Conservation (phyloP, 257 asterid species). For the Solanum infundibuliforme region DNA sequence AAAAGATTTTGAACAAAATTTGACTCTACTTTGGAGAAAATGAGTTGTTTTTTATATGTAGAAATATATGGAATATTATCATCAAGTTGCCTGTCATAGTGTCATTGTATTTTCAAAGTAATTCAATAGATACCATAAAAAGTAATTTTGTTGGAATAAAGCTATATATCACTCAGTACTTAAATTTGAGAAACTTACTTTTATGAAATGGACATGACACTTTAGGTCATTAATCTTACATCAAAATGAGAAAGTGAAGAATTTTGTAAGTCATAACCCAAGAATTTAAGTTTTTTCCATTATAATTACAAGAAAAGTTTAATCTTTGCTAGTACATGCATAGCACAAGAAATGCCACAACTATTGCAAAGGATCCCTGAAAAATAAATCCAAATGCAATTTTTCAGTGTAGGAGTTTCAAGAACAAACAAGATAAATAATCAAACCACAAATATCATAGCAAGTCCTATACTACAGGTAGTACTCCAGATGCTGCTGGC, state of each 20-base stretch:
- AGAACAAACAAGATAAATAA: neutral
- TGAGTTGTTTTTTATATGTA: neutral
- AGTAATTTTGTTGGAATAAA: no score
- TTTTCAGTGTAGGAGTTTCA: neutral
- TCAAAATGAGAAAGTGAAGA: neutral
- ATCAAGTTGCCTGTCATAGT: neutral
- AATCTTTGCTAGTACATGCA: neutral
- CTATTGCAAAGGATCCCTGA: constrained; percentile 51
- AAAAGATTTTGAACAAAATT: neutral
- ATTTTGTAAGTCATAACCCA: neutral
- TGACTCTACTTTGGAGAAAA: neutral
- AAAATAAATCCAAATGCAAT: constrained; percentile 60
- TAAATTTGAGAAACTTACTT: no score
- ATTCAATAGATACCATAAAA: neutral
- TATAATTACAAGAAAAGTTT: neutral
- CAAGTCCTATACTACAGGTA: neutral
- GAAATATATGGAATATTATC: neutral
- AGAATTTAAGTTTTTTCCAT: neutral
- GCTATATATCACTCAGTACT: no score
- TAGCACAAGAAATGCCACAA: constrained; percentile 7
- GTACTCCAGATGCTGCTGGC: no score
- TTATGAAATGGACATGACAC: neutral
- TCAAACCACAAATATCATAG: neutral
- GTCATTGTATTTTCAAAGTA: neutral
- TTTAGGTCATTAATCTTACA: neutral